Percentiles rank a stretch among this genome's conserved stretches.
These are phyloP conservation scores for Botrytis cinerea DNA, from an alignment of 2,329 filamentous ascomycete species.

Conservation along the genomic window DNA sequence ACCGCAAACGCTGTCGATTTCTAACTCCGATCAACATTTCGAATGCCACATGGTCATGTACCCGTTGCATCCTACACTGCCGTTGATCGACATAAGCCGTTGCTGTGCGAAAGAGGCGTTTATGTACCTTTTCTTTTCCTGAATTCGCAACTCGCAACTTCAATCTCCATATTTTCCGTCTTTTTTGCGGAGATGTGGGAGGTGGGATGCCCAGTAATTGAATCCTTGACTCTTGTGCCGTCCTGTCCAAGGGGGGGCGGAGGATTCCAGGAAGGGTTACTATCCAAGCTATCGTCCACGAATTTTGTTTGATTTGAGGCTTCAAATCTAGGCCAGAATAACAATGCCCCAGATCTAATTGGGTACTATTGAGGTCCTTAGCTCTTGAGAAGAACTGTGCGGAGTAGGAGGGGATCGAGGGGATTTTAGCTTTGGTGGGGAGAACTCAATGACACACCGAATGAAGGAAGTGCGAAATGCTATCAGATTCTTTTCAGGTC, in stretches of 20 bases:
- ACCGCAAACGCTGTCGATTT: background rate
- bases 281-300: background rate
- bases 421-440: background rate
- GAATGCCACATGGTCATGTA: background rate
- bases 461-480: background rate
- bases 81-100: background rate
- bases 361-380: background rate
- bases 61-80: background rate
- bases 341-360: conserved; percentile 6
- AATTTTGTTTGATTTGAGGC: background rate
- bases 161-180: conserved; percentile 15
- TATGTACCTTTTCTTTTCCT: background rate
- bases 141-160: background rate
- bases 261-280: background rate
- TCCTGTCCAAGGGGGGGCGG: background rate
- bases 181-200: conserved; percentile 18
- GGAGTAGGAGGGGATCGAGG: background rate
- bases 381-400: background rate
- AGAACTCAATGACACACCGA: background rate
- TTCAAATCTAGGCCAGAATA: background rate
- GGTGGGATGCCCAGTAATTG: background rate
- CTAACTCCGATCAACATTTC: background rate
- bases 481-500: background rate
- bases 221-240: background rate
- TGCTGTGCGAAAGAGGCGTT: background rate